Evolutionary conservation across 495 filamentous ascomycete species (phyloP), one percentile per base, ranked within the genome.

Genomic region (Aspergillus olivimuriae): DNA sequence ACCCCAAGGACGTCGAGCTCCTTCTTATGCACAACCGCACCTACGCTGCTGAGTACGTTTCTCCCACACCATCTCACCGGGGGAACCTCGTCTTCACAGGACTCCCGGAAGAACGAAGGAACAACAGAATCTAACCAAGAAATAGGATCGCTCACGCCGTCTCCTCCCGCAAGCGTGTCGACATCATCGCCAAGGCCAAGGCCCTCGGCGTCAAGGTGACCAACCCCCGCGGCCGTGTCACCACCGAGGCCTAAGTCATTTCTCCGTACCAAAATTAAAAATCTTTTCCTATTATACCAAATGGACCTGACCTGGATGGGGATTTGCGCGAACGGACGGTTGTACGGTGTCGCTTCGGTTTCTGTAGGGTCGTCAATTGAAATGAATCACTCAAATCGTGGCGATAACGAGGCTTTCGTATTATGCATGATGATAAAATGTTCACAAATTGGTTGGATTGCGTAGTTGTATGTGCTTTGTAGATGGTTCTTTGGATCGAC

Each of bases 11-110:
- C 62, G 84, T 98, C 62, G 91, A 97, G 74, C 83, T 98, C 49
- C 86, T 98, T 56, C 80, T 98, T 48, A 98, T 98, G 92, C 94
- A 98, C 84, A 97, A 97, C 84, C 84, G 84, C 68, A 95, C 88
- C 67, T 95, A 82, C 74, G 92, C 92, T 66, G 92, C 92, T 63
- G 94, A 97, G 92, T 97, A 85, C 60, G 89, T 79, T 16, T 17
- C 26, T 18, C 34, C 22, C 39, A 31, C n/a, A 20, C 16, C 7
- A 22, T 8, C 22, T n/a, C n/a, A n/a, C n/a, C n/a, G n/a, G n/a
- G n/a, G n/a, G n/a, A n/a, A n/a, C n/a, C n/a, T n/a, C n/a, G n/a
- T n/a, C n/a, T n/a, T n/a, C n/a, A n/a, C n/a, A n/a, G n/a, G n/a
- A n/a, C n/a, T n/a, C n/a, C n/a, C n/a, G n/a, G n/a, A n/a, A n/a